Evolutionary conservation across 1,139 yeast species (phyloP).

Genomic region (Geotrichum australiense): DNA sequence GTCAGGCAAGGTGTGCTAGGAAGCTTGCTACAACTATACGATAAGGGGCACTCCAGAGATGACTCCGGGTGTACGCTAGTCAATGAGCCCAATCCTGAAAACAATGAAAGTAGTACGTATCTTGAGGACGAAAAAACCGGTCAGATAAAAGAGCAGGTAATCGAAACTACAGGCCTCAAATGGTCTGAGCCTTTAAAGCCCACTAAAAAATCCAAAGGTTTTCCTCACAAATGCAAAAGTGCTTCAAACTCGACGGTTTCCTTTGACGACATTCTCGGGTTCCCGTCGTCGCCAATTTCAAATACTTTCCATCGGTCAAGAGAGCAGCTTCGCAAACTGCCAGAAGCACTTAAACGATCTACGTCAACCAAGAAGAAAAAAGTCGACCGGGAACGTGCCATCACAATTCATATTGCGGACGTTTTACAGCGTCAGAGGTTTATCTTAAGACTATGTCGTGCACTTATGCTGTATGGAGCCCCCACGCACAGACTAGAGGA

Average conservation of each 20-base stretch:
- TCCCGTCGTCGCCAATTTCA: not conserved
- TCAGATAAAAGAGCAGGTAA: not conserved
- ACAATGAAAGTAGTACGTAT: not conserved
- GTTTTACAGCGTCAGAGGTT: constrained; percentile 79
- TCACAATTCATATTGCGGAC: constrained; percentile 88
- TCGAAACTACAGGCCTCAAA: constrained; percentile 6
- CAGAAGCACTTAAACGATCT: constrained; percentile 13
- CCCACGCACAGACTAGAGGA: constrained; percentile 93
- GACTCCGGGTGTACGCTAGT: not conserved
- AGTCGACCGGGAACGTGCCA: constrained; percentile 48
- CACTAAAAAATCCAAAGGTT: not conserved
- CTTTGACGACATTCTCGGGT: not conserved
- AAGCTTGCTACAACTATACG: constrained; percentile 62
- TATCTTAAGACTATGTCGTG: constrained; percentile 74
- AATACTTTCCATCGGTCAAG: constrained; percentile 4
- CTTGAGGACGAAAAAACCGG: constrained; percentile 3
- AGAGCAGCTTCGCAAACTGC: constrained; percentile 6
- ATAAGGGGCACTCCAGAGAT: constrained; percentile 21
- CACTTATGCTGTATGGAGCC: constrained; percentile 88
- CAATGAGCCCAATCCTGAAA: constrained; percentile 1
- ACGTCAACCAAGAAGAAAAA: constrained; percentile 29
- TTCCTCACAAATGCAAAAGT: constrained; percentile 13
- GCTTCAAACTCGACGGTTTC: not conserved
- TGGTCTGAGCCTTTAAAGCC: not conserved
- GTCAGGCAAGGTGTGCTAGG: constrained; percentile 83